Base-by-base conservation (phyloP, 441 rosid species). In the Syzygium malaccense region DNA sequence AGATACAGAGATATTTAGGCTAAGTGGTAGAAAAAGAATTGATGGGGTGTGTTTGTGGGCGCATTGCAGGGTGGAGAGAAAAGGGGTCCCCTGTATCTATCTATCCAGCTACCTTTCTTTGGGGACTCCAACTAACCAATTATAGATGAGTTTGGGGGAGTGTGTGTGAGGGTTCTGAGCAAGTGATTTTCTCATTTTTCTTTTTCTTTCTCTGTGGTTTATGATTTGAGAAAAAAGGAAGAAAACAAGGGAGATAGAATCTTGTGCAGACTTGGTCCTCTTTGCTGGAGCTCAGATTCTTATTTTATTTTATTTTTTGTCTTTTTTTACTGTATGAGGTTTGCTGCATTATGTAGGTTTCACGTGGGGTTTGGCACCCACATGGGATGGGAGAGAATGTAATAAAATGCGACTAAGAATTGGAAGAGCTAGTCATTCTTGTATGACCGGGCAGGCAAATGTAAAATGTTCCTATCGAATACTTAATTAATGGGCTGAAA, bases 21-120 rank as follows among this genome's bases (percentile, higher is more conserved):
- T 6, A 75, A 75, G 83, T 0, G 10, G 48, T 75, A 1, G 83
- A 75, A 75, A 51, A 3, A 75, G 6, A 75, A 75, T 12, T 11
- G 83, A 75, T 20, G 83, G 49, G 23, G 51, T 26, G n/a, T 41
- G 83, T 23, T 41, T 45, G 87, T 75, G 60, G 28, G 85, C 85
- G 32, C 53, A 51, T 45, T 45, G 37, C 51, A 53, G 85, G 37
- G 33, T 60, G 32, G 28, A 58, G 56, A n/a, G 54, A 55, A 23
- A 23, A 23, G 54, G 37, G 58, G 66, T 37, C 33, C 83, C n/a
- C 83, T 75, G 83, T 53, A 6, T 49, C 45, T 28, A 20, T 32
- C 26, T 49, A 80, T 87, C 87, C 86, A 92, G 87, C 92, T 90
- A 92, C 92, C 91, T 87, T 91, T 89, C 90, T 79, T 87, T 23